Percentiles rank a stretch among this genome's conserved stretches.
phyloP scores from a whole-genome alignment of 345 rosid genomes.

The Conringia planisiliqua region DNA sequence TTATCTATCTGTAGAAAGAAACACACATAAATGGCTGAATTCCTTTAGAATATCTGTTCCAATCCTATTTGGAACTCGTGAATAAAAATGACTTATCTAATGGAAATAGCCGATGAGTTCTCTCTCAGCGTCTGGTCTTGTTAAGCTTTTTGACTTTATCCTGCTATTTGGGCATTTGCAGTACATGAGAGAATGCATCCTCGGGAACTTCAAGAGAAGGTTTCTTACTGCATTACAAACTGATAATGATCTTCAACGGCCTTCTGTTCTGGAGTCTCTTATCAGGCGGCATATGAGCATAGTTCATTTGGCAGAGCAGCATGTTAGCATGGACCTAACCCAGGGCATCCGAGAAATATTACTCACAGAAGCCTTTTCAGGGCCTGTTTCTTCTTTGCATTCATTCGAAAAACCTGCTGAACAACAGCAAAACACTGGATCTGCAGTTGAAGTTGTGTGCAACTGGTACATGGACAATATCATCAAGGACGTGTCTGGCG shows the following conservation, averaged over 20 bases:
- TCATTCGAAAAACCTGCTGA: constrained; percentile 68
- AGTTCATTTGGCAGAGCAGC: constrained; percentile 96
- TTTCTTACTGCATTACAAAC: constrained; percentile 72
- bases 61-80: neutral
- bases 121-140: neutral
- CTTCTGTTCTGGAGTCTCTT: constrained; percentile 80
- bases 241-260: constrained; percentile 96
- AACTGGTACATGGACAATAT: constrained; percentile 99
- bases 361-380: constrained; percentile 82
- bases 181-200: constrained; percentile 99
- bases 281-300: constrained; percentile 85
- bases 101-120: neutral
- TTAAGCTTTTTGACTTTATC: constrained; percentile 9
- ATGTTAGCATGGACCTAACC: constrained; percentile 97
- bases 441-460: constrained; percentile 87
- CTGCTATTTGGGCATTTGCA: constrained; percentile 36
- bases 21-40: neutral
- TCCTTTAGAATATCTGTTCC: neutral
- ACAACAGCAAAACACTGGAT: constrained; percentile 61
- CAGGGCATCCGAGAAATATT: constrained; percentile 89
- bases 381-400: constrained; percentile 85
- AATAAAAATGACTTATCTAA: neutral
- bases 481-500: constrained; percentile 88
- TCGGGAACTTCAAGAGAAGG: constrained; percentile 94
- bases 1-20: neutral